These are phyloP conservation scores for Torulaspora indica DNA, from an alignment of 805 yeast genomes.

Conservation along the genomic window DNA sequence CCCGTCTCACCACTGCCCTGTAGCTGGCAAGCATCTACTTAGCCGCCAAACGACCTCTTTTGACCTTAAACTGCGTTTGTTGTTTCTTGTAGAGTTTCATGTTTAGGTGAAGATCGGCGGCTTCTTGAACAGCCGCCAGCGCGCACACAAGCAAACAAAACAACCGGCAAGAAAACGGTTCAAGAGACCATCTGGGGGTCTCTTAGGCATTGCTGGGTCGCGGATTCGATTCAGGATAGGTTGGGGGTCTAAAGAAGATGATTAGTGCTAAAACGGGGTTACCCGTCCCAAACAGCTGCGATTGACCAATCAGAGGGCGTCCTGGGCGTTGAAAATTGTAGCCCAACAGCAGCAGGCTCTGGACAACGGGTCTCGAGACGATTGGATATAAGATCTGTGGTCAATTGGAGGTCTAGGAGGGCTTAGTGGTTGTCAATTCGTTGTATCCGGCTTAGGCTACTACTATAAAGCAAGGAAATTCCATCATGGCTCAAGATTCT, in stretches of 20 bases:
- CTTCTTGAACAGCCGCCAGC: background rate
- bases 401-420: background rate
- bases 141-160: background rate
- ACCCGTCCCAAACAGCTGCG: background rate
- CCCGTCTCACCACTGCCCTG: background rate
- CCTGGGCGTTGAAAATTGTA: slow-evolving; percentile 1
- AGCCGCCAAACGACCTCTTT: background rate
- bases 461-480: background rate
- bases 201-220: background rate
- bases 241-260: background rate
- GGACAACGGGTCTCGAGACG: background rate
- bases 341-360: slow-evolving; percentile 1
- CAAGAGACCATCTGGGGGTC: no score
- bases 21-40: background rate
- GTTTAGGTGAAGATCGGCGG: slow-evolving; percentile 1
- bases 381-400: background rate
- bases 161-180: background rate
- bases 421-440: background rate
- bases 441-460: background rate
- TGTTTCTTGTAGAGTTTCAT: background rate
- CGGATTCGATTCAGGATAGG: background rate
- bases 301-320: slow-evolving; percentile 4
- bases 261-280: background rate
- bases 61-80: background rate
- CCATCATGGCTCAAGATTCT: slow-evolving; percentile 18